Evolutionary conservation across 2,329 filamentous ascomycete genomes (phyloP).

Genomic region (Blumeriella jaapii): DNA sequence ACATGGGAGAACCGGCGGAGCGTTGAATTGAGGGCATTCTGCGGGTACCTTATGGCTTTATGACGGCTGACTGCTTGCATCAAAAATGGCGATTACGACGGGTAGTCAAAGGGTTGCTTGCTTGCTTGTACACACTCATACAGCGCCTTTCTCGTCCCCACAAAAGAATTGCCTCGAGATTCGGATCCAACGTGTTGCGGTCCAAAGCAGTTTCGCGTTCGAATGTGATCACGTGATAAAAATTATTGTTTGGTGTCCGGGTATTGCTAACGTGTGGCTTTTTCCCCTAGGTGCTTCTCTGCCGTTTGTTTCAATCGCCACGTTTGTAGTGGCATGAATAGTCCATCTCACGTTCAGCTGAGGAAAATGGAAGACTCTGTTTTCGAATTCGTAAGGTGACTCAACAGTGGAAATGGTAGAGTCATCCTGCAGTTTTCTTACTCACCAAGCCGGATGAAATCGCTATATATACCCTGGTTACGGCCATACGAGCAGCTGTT

Average conservation of each 20-base stretch:
- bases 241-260: not conserved
- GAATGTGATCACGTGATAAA: not conserved
- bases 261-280: too few species aligned
- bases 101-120: constrained; percentile 24
- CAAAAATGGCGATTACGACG: constrained; percentile 17
- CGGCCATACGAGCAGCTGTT: not conserved
- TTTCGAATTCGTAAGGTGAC: too few species aligned
- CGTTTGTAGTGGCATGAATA: too few species aligned
- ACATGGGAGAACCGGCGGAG: constrained; percentile 10
- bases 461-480: too few species aligned
- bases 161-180: not conserved
- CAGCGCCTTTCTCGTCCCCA: constrained; percentile 17
- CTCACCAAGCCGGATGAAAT: too few species aligned
- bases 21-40: constrained; percentile 14
- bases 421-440: too few species aligned
- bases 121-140: constrained; percentile 27
- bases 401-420: too few species aligned
- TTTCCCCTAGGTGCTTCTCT: too few species aligned
- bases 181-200: not conserved
- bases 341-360: too few species aligned
- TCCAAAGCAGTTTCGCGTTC: not conserved
- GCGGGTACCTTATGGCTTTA: constrained; percentile 11
- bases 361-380: too few species aligned
- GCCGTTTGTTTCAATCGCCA: too few species aligned
- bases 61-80: constrained; percentile 16